Conservation (phyloP, 2,329 filamentous ascomycete genomes). For the Penicillium janthinellum region DNA sequence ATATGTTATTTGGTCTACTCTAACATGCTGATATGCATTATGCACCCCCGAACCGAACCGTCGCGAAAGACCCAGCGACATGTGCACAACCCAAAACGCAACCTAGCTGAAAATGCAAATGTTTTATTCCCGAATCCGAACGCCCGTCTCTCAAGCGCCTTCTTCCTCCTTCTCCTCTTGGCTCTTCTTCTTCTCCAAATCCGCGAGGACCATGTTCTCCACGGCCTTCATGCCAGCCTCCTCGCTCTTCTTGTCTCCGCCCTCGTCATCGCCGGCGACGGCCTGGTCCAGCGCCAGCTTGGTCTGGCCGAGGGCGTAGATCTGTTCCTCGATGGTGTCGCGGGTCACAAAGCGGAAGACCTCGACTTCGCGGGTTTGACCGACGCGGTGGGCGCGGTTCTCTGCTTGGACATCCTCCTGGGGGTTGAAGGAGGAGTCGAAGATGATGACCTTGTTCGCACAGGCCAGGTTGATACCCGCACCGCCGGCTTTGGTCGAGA, state of each 20-base stretch:
- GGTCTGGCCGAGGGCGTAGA: slow-evolving; percentile 85
- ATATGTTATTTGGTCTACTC: slow-evolving; percentile 12
- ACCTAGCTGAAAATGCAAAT: neutral
- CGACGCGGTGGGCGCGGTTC: slow-evolving; percentile 92
- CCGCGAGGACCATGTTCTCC: slow-evolving; percentile 53
- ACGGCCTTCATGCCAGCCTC: slow-evolving; percentile 53
- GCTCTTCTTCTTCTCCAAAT: slow-evolving; percentile 31
- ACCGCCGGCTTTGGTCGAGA: slow-evolving; percentile 93
- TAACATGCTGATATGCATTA: slow-evolving; percentile 5
- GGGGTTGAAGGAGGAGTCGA: slow-evolving; percentile 95
- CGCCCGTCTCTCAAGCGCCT: neutral
- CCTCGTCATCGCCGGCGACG: slow-evolving; percentile 61
- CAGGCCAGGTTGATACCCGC: slow-evolving; percentile 94
- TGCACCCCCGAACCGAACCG: slow-evolving; percentile 1
- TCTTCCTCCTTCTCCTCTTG: neutral
- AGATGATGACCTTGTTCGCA: slow-evolving; percentile 97
- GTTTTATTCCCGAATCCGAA: neutral
- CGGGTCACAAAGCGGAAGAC: slow-evolving; percentile 81
- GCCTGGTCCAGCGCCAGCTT: slow-evolving; percentile 86
- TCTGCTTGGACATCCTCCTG: slow-evolving; percentile 98
- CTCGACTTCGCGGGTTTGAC: slow-evolving; percentile 87
- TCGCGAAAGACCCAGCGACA: neutral
- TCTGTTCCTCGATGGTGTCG: slow-evolving; percentile 88
- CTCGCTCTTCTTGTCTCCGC: slow-evolving; percentile 52
- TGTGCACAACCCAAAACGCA: neutral